Conservation (phyloP, 768 basidiomycete genomes). For the Pleurotus ostreatus region DNA sequence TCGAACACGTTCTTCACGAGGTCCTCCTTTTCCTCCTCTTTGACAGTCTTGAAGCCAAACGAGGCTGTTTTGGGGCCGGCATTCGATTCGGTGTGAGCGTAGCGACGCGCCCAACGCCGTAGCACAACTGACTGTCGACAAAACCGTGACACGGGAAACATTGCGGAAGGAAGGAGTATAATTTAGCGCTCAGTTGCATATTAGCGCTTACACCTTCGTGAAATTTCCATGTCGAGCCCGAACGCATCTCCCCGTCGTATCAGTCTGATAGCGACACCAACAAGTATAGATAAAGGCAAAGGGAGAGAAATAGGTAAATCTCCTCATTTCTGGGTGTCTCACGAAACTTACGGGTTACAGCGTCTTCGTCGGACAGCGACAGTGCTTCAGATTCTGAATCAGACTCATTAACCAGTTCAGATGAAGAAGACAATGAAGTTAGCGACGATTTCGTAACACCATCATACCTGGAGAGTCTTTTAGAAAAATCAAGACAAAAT, state of each 20-base stretch:
- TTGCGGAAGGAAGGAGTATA: neutral
- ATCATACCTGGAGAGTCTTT: constrained; percentile 58
- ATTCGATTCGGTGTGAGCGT: constrained; percentile 12
- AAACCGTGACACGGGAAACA: constrained; percentile 14
- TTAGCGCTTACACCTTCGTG: neutral
- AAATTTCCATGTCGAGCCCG: neutral
- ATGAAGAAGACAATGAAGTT: constrained; percentile 17
- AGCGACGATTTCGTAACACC: constrained; percentile 46
- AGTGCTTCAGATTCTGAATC: constrained; percentile 34
- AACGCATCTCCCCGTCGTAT: neutral
- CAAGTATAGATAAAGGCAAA: constrained; percentile 38
- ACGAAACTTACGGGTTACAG: neutral
- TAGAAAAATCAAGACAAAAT: constrained; percentile 58
- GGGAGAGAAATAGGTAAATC: constrained; percentile 33
- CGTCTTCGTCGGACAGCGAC: constrained; percentile 10
- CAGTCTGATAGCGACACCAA: neutral
- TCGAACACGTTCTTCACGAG: constrained; percentile 93
- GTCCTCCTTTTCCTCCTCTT: constrained; percentile 81
- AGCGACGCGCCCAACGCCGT: constrained; percentile 21
- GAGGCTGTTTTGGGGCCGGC: constrained; percentile 54
- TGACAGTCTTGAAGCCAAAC: constrained; percentile 91
- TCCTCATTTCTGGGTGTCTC: neutral
- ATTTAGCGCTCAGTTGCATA: neutral
- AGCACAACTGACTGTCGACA: constrained; percentile 8
- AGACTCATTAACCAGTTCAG: constrained; percentile 8